Evolutionary conservation across 2,329 filamentous ascomycete species (phyloP).

Genomic region (Botryotinia narcissicola): DNA sequence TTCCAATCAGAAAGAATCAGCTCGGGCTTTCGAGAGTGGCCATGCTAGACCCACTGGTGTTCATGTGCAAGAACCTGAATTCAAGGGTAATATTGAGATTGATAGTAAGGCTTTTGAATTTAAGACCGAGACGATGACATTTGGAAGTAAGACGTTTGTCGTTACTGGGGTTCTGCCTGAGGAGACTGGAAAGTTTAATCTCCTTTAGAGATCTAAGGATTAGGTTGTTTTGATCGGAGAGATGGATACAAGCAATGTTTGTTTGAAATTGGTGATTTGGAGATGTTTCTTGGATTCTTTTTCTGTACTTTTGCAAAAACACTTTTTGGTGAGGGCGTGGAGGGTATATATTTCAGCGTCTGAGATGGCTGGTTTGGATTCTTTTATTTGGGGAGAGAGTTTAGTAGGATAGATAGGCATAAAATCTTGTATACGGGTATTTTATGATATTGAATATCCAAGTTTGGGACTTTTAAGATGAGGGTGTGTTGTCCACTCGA

Average conservation of each 20-base stretch:
- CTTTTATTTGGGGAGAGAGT: neutral
- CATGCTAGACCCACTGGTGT: neutral
- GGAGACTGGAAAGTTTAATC: neutral
- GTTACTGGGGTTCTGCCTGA: conserved; percentile 1
- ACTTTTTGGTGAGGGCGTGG: neutral
- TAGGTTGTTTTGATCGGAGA: neutral
- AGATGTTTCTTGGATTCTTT: neutral
- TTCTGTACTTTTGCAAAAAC: neutral
- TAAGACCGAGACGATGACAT: neutral
- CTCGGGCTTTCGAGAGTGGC: neutral
- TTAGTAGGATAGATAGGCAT: neutral
- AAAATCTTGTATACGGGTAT: neutral
- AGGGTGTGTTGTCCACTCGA: neutral
- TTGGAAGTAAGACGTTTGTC: neutral
- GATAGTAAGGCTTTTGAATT: neutral
- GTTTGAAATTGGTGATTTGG: neutral
- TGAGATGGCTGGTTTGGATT: neutral
- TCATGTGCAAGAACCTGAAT: neutral
- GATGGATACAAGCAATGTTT: neutral
- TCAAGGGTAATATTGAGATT: neutral
- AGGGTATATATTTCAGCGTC: neutral
- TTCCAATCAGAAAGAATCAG: neutral
- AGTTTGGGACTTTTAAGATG: neutral
- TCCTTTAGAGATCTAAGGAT: neutral
- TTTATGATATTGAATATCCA: no score